phyloP scores from a whole-genome alignment of 768 basidiomycete species.

The Psilocybe azurescens region DNA sequence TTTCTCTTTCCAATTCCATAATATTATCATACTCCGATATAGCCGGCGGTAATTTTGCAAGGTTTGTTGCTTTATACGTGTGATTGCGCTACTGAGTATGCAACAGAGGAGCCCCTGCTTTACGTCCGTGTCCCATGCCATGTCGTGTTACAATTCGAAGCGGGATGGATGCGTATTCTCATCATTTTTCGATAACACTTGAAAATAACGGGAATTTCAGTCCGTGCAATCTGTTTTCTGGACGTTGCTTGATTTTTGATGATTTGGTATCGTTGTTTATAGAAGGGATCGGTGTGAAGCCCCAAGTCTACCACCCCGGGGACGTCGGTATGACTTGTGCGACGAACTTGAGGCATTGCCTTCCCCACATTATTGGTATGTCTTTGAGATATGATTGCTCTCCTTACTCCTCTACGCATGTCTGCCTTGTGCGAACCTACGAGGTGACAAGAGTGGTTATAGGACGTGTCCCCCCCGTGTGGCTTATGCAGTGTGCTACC shows the following conservation, averaged over 20 bases:
- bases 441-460: no score
- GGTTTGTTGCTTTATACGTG: background rate
- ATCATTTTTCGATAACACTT: background rate
- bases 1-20: conserved; percentile 24
- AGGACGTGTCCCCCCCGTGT: no score
- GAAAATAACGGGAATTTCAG: background rate
- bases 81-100: background rate
- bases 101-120: background rate
- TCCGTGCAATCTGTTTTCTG: conserved; percentile 1
- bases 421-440: no score
- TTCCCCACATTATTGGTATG: no score
- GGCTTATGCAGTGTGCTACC: no score
- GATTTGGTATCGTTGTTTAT: background rate
- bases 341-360: no score
- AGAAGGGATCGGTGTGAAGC: background rate
- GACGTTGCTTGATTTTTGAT: background rate
- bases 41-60: background rate
- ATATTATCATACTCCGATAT: conserved; percentile 25
- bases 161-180: background rate
- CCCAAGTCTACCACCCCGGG: background rate
- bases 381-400: no score
- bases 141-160: background rate
- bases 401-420: no score
- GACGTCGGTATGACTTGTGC: background rate
- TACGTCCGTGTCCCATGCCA: no score